These are phyloP conservation scores for Berberis vulgaris DNA, from an alignment of 164 flowering plant species.

Conservation along the genomic window DNA sequence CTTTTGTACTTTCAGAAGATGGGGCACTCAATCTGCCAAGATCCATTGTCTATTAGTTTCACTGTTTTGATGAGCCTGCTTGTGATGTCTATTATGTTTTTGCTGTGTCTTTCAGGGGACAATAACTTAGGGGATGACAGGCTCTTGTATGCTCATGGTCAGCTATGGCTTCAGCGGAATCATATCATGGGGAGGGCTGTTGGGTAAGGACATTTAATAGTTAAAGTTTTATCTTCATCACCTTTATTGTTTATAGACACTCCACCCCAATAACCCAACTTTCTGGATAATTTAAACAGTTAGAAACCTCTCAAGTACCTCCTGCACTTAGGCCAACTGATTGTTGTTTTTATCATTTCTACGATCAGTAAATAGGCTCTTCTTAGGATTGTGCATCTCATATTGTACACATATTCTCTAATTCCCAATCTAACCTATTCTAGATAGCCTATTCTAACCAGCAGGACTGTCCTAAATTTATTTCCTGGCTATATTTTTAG, in stretches of 20 bases:
- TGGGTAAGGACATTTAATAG: constrained; percentile 31
- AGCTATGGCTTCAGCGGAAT: constrained; percentile 60
- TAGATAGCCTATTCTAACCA: background rate
- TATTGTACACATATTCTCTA: too few relatives aligned
- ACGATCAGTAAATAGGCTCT: too few relatives aligned
- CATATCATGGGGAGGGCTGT: constrained; percentile 79
- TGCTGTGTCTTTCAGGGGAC: constrained; percentile 32
- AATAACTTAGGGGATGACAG: constrained; percentile 62
- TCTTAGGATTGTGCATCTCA: too few relatives aligned
- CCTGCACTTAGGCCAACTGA: too few relatives aligned
- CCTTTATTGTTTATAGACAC: background rate
- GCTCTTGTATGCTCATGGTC: constrained; percentile 63
- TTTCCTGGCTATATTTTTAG: background rate
- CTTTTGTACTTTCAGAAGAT: too few relatives aligned
- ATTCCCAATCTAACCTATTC: too few relatives aligned
- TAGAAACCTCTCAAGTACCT: background rate
- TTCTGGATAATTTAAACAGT: too few relatives aligned
- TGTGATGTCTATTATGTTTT: background rate
- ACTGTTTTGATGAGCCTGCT: too few relatives aligned
- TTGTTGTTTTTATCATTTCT: too few relatives aligned
- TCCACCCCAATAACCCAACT: too few relatives aligned
- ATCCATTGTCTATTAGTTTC: too few relatives aligned
- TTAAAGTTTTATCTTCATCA: background rate
- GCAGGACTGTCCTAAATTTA: background rate
- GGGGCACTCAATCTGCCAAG: too few relatives aligned